A percentile compares a stretch with the other conserved stretches of the same genome.
Evolutionary conservation across 2,329 filamentous ascomycete species (phyloP).

Genomic region (Reticulascus tulasneorum): DNA sequence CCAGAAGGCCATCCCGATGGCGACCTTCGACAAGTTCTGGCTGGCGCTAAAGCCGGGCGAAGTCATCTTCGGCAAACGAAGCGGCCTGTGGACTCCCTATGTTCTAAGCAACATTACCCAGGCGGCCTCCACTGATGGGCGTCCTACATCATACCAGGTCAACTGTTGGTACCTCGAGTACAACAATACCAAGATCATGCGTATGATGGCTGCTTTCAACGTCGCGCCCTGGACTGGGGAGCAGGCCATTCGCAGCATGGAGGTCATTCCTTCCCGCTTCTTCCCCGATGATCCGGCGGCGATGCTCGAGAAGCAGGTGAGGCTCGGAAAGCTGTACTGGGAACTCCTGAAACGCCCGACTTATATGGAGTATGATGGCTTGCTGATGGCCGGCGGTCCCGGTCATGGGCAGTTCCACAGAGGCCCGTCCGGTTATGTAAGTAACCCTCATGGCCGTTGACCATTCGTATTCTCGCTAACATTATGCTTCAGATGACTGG

Average conservation of each 20-base stretch:
- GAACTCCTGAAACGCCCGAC: slow-evolving; percentile 40
- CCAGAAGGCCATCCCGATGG: slow-evolving; percentile 29
- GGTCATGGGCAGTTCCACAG: slow-evolving; percentile 2
- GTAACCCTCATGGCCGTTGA: neutral
- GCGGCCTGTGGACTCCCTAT: slow-evolving; percentile 36
- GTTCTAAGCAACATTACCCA: slow-evolving; percentile 31
- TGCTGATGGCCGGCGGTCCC: slow-evolving; percentile 26
- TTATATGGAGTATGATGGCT: slow-evolving; percentile 44
- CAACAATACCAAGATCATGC: slow-evolving; percentile 26
- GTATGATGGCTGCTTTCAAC: slow-evolving; percentile 31
- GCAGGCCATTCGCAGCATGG: slow-evolving; percentile 35
- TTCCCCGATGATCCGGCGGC: slow-evolving; percentile 32
- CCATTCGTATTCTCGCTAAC: slow-evolving; percentile 3
- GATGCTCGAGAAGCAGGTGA: slow-evolving; percentile 32
- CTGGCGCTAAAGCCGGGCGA: slow-evolving; percentile 41
- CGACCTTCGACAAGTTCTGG: slow-evolving; percentile 44
- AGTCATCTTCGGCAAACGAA: slow-evolving; percentile 37
- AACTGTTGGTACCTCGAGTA: slow-evolving; percentile 39
- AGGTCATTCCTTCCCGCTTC: slow-evolving; percentile 38
- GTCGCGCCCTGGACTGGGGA: slow-evolving; percentile 39
- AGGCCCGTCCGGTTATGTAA: slow-evolving; percentile 27
- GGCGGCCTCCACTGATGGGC: neutral
- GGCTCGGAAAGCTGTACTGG: slow-evolving; percentile 42
- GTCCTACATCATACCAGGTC: slow-evolving; percentile 16
- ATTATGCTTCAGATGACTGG: slow-evolving; percentile 26